Conservation (phyloP, 2,329 filamentous ascomycete genomes). For the Ceratocystis colombiana region DNA sequence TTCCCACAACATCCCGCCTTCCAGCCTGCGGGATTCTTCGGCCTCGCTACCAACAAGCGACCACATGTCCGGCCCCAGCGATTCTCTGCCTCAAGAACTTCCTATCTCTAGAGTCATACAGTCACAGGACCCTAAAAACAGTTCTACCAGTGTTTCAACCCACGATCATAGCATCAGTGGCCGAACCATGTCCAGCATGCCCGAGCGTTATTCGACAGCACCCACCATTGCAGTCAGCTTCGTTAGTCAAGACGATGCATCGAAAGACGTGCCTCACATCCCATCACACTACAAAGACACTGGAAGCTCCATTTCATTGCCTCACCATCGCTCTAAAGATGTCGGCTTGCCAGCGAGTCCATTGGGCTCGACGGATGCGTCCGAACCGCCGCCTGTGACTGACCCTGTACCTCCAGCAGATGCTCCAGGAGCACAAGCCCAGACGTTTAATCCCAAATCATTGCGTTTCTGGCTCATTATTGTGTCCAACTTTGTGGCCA, state of each 20-base stretch:
- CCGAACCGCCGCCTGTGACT: slow-evolving; percentile 27
- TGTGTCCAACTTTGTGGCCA: slow-evolving; percentile 43
- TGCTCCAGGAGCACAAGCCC: not conserved
- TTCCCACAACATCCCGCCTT: not conserved
- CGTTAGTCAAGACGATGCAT: not conserved
- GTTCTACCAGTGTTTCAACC: not conserved
- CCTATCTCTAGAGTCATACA: no score
- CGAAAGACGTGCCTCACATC: not conserved
- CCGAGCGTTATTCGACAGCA: slow-evolving; percentile 15
- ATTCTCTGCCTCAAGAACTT: not conserved
- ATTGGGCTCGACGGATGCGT: slow-evolving; percentile 26
- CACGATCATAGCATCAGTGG: not conserved
- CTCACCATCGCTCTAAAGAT: not conserved
- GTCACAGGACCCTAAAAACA: not conserved
- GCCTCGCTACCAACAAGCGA: not conserved
- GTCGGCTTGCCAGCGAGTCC: not conserved
- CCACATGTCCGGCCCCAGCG: not conserved
- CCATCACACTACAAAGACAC: not conserved
- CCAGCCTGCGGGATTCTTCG: not conserved
- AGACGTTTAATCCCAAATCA: slow-evolving; percentile 44
- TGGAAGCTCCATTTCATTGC: not conserved
- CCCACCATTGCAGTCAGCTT: slow-evolving; percentile 14
- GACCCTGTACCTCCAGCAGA: not conserved
- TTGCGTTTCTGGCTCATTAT: slow-evolving; percentile 48
- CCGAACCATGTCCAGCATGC: slow-evolving; percentile 1